Evolutionary conservation across 176 grass and related monocot genomes (phyloP).

Genomic region (Cenchrus fungigraminus): DNA sequence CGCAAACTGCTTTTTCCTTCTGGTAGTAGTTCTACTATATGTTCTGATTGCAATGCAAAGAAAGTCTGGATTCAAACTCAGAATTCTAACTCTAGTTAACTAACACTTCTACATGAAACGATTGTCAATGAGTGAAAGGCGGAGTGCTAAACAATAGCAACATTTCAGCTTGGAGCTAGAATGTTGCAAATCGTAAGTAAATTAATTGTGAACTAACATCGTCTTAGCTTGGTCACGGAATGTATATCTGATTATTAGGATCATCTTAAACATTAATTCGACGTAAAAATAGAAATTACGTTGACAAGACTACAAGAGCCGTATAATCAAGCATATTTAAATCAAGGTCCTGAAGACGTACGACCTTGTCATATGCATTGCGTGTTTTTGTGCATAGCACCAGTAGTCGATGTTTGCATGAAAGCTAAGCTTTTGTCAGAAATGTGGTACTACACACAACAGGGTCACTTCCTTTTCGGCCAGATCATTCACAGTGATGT

Average conservation of each 20-base stretch:
- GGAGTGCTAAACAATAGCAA: not conserved
- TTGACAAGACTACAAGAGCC: too few relatives aligned
- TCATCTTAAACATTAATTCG: too few relatives aligned
- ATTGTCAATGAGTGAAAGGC: not conserved
- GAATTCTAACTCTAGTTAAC: not conserved
- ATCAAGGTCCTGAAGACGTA: not conserved
- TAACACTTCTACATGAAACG: not conserved
- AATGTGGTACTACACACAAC: not conserved
- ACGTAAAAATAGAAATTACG: too few relatives aligned
- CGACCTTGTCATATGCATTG: not conserved
- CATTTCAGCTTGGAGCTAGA: not conserved
- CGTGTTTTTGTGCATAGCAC: not conserved
- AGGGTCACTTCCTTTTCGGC: conserved; percentile 25
- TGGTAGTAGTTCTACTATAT: not conserved
- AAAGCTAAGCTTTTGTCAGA: not conserved
- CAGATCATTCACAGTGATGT: conserved; percentile 7
- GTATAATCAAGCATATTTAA: not conserved
- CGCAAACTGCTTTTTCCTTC: not conserved
- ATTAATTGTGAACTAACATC: not conserved
- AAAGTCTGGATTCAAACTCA: not conserved
- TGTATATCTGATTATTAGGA: too few relatives aligned
- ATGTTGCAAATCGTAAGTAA: not conserved
- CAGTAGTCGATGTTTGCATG: not conserved
- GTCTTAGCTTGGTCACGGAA: too few relatives aligned
- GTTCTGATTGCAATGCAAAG: not conserved